Conservation (phyloP, 495 filamentous ascomycete species). For the Neurospora sp. region DNA sequence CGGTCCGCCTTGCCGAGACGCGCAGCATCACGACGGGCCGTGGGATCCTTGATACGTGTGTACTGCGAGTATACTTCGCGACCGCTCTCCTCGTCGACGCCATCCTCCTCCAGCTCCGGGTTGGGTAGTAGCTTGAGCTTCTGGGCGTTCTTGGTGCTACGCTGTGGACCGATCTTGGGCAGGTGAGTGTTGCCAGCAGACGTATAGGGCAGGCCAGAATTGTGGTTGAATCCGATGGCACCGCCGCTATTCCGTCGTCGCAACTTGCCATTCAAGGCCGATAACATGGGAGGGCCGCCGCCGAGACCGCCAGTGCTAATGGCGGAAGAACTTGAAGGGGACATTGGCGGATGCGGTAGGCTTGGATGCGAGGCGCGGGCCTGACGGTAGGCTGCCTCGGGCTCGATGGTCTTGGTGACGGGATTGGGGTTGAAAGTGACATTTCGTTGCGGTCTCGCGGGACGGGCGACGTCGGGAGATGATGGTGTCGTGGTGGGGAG, state of each 20-base stretch:
- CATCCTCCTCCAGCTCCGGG: constrained; percentile 70
- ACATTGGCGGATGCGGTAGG: constrained; percentile 3
- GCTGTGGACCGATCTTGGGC: constrained; percentile 84
- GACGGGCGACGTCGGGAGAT: constrained; percentile 24
- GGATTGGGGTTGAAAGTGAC: constrained; percentile 43
- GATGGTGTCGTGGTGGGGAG: constrained; percentile 15
- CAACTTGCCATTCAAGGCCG: constrained; percentile 77
- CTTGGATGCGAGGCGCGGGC: constrained; percentile 1
- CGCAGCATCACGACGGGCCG: constrained; percentile 84
- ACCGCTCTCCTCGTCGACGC: constrained; percentile 75
- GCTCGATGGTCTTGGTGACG: constrained; percentile 39
- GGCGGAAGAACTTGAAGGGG: constrained; percentile 12
- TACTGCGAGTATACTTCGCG: constrained; percentile 94
- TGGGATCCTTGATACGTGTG: constrained; percentile 89
- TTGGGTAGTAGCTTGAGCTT: constrained; percentile 93
- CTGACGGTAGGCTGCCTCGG: constrained; percentile 21
- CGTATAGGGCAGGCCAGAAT: constrained; percentile 38
- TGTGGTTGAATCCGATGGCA: background rate
- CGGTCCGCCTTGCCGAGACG: constrained; percentile 88
- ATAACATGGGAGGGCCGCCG: constrained; percentile 57
- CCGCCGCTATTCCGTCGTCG: constrained; percentile 69
- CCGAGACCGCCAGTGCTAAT: constrained; percentile 20
- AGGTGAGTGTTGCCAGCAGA: constrained; percentile 32
- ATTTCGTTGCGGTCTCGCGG: constrained; percentile 27
- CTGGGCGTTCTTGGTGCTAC: constrained; percentile 89